These are phyloP conservation scores for Penicillium sp. DNA, from an alignment of 2,329 filamentous ascomycete genomes.

Conservation along the genomic window DNA sequence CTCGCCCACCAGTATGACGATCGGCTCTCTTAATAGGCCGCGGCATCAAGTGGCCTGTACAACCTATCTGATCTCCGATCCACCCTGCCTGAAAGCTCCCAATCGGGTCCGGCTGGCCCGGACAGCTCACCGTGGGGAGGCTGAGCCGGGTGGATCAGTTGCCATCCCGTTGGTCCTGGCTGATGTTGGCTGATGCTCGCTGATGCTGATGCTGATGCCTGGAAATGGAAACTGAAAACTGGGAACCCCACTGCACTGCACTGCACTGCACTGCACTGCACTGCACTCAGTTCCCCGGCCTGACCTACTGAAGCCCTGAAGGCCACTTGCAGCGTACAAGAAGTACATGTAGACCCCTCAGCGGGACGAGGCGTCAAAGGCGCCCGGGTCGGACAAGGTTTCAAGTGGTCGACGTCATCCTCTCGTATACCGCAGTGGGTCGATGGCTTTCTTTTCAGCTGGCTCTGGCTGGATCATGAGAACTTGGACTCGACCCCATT, in stretches of 20 bases:
- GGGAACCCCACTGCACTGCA: too few species aligned
- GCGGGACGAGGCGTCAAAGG: background rate
- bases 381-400: constrained; percentile 2
- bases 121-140: constrained; percentile 17
- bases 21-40: constrained; percentile 24
- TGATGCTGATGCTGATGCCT: constrained; percentile 5
- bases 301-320: too few species aligned
- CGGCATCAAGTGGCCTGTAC: constrained; percentile 25
- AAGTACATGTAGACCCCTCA: too few species aligned
- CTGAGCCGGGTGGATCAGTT: constrained; percentile 3
- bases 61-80: constrained; percentile 20
- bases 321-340: too few species aligned
- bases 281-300: too few species aligned
- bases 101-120: constrained; percentile 22
- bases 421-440: constrained; percentile 26
- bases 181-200: background rate
- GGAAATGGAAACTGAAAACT: background rate
- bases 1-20: constrained; percentile 10
- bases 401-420: constrained; percentile 30
- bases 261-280: too few species aligned
- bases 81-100: constrained; percentile 15
- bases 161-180: too few species aligned
- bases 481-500: constrained; percentile 23
- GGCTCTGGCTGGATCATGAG: constrained; percentile 4
- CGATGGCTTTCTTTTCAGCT: constrained; percentile 1